Evolutionary conservation across 75 land plant species (phyloP).

Genomic region (Adiantum capillusveneris): DNA sequence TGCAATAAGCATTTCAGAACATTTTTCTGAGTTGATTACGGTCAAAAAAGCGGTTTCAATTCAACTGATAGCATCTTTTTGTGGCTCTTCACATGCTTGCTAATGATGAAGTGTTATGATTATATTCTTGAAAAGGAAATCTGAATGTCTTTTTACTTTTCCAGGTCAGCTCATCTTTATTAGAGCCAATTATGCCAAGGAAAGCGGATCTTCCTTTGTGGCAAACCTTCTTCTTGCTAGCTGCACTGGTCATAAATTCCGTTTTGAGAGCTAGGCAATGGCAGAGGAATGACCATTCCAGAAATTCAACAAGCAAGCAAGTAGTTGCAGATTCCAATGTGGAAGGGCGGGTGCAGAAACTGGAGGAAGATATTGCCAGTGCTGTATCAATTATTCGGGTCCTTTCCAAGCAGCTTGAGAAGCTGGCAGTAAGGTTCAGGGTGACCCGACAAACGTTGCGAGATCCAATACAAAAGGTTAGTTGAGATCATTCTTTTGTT

Average conservation of each 20-base stretch:
- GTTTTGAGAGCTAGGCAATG: slow-evolving; percentile 49
- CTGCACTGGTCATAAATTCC: slow-evolving; percentile 41
- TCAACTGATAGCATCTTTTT: too few relatives aligned
- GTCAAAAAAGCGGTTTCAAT: too few relatives aligned
- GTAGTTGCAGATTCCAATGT: slow-evolving; percentile 31
- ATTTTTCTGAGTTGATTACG: too few relatives aligned
- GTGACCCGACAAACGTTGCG: slow-evolving; percentile 64
- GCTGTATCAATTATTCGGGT: slow-evolving; percentile 41
- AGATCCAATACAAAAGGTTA: slow-evolving; percentile 78
- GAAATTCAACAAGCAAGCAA: background rate
- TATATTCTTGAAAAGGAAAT: too few relatives aligned
- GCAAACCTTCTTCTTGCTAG: slow-evolving; percentile 39
- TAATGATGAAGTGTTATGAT: too few relatives aligned
- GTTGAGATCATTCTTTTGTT: too few relatives aligned
- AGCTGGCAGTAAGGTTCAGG: slow-evolving; percentile 85
- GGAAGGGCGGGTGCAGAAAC: slow-evolving; percentile 53
- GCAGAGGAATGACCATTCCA: slow-evolving; percentile 21
- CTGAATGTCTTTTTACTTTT: background rate
- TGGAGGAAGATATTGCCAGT: slow-evolving; percentile 69
- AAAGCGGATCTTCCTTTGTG: slow-evolving; percentile 10
- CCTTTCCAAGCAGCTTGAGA: slow-evolving; percentile 81
- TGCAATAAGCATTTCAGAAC: too few relatives aligned
- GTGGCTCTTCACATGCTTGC: too few relatives aligned
- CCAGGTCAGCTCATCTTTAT: background rate
- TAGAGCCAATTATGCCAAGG: background rate